Evolutionary conservation across 2,329 filamentous ascomycete species (phyloP).

Genomic region (Claviceps humidiphila): DNA sequence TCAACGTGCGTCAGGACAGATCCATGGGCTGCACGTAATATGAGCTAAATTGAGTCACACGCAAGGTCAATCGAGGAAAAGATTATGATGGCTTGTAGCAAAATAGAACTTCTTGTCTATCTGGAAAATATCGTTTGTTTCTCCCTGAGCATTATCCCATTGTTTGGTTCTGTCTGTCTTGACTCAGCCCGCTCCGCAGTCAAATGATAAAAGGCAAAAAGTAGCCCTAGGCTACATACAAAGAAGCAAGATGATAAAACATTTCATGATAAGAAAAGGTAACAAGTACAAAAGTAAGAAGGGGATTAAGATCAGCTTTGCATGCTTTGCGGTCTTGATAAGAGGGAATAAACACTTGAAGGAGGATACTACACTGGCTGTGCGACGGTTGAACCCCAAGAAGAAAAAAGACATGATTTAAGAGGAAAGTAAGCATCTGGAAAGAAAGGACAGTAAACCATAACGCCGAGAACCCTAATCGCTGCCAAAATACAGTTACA

Average conservation of each 20-base stretch:
- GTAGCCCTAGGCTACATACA: not conserved
- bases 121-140: not conserved
- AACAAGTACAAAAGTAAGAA: not conserved
- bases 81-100: conserved; percentile 2
- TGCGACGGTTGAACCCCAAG: not conserved
- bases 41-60: conserved; percentile 18
- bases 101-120: not conserved
- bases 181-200: no score
- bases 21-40: conserved; percentile 8
- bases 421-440: no score
- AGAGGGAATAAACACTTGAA: not conserved
- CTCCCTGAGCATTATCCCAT: no score
- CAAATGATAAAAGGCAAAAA: not conserved
- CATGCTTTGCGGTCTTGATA: not conserved
- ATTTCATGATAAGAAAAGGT: not conserved
- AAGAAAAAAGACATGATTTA: no score
- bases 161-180: no score
- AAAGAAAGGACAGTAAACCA: not conserved
- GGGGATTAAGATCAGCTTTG: not conserved
- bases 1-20: not conserved
- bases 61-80: conserved; percentile 11
- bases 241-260: not conserved
- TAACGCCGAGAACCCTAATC: not conserved
- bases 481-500: not conserved
- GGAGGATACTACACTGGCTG: not conserved